Evolutionary conservation across 306 rosid genomes (phyloP).

Genomic region (Sicyos baderoa): DNA sequence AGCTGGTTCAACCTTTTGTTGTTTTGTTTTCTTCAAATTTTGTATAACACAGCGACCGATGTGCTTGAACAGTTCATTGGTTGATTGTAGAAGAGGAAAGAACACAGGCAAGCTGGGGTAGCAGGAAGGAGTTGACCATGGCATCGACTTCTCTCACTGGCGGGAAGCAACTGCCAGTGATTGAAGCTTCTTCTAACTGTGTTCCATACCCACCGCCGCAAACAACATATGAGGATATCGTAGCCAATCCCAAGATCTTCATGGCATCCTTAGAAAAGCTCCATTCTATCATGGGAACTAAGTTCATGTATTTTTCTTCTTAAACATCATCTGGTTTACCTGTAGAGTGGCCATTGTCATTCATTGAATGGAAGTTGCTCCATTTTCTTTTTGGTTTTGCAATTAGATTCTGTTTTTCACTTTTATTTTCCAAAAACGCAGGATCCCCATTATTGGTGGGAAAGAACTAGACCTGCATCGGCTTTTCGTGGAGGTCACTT

Average conservation of each 20-base stretch:
- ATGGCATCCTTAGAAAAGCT: conserved; percentile 61
- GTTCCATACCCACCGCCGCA: conserved; percentile 48
- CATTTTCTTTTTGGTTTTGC: background rate
- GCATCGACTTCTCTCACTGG: conserved; percentile 76
- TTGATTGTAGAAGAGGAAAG: conserved; percentile 17
- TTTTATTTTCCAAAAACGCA: conserved; percentile 21
- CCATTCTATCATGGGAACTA: conserved; percentile 60
- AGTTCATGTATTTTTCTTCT: conserved; percentile 55
- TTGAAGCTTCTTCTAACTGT: conserved; percentile 24
- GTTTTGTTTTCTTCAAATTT: background rate
- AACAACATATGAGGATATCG: conserved; percentile 54
- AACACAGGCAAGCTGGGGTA: conserved; percentile 23
- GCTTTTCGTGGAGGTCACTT: conserved; percentile 69
- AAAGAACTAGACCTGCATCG: conserved; percentile 67
- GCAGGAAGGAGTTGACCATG: conserved; percentile 35
- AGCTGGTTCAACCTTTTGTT: background rate
- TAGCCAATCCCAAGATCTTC: conserved; percentile 43
- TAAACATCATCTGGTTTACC: no score
- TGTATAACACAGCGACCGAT: background rate
- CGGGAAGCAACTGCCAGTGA: no score
- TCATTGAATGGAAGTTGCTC: background rate
- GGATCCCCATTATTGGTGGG: conserved; percentile 83
- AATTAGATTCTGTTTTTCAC: background rate
- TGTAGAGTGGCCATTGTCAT: background rate
- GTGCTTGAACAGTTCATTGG: conserved; percentile 6